phyloP scores from a whole-genome alignment of 257 asterid species.

The Solanum stenotomum region DNA sequence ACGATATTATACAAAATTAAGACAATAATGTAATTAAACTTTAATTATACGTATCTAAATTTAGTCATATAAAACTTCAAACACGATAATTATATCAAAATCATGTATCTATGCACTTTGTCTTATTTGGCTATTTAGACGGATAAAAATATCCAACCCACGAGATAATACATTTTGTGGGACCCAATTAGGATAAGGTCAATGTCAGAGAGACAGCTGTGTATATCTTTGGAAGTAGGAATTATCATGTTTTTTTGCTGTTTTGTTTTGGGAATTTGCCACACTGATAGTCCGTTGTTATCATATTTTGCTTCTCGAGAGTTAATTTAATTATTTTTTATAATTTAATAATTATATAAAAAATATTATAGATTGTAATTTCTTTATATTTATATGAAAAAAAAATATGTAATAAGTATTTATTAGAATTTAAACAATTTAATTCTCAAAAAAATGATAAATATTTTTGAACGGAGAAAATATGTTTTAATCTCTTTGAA shows the following conservation, averaged over 20 bases:
- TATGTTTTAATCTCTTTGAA: background rate
- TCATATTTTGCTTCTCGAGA: background rate
- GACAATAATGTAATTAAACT: no score
- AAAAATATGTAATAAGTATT: no score
- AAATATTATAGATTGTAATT: background rate
- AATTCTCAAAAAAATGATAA: no score
- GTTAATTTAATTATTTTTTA: no score
- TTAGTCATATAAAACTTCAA: background rate
- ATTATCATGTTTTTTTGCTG: background rate
- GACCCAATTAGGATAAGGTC: background rate
- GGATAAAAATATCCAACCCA: background rate
- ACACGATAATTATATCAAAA: background rate
- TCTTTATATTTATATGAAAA: no score
- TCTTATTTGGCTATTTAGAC: background rate
- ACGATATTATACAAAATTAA: no score
- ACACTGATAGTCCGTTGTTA: background rate
- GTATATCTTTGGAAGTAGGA: background rate
- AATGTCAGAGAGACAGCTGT: background rate
- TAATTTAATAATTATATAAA: background rate
- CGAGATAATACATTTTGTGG: background rate
- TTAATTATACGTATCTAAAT: no score
- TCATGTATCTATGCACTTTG: background rate
- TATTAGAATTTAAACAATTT: no score
- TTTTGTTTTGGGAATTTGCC: background rate
- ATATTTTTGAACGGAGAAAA: background rate